Evolutionary conservation across 768 basidiomycete species (phyloP), one percentile per base, ranked within the genome.

Genomic region (Mycena indigotica): DNA sequence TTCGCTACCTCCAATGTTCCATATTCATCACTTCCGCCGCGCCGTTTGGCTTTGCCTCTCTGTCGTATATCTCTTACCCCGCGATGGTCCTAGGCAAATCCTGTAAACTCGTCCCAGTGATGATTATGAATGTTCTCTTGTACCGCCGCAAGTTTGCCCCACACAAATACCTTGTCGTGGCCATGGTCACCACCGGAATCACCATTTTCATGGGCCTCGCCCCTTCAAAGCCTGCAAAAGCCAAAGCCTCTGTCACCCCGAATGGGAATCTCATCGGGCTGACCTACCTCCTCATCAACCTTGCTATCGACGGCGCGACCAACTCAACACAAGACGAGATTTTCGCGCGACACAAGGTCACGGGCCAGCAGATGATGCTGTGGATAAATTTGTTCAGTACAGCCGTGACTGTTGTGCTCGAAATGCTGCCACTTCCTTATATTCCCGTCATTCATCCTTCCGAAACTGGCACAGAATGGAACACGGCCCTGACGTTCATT

Each of bases 331-430:
- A 99, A 71, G 97, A 99, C 72, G 92, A 98, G 74, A 89, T 99
- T 57, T 98, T 99, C 74, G 77, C 85, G 24, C 78, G 81, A 13
- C 86, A 90, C 74, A 84, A 84, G 19, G 77, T 84, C 3, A 77
- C 78, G 2, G 97, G 97, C 6, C 95, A 97, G 72, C 97, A 99
- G 69, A 98, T 99, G 95, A 98, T 99, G 97, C 88, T 98, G 70
- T 96, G 87, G 86, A 96, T 99, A 73, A 96, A 95, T 69, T 64
- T 90, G 25, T 88, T 95, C 76, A 88, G 89, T 73, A 91, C 94
- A 3, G 59, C 87, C 32, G 70, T 93, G 55, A 87, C 91, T 21
- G 77, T 82, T 1, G 68, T 86, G 12, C 85, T 97, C 25, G 82
- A 87, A 25, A 69, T 89, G 5, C 79, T 93, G 48, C 93, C 88